Base-by-base conservation (phyloP, 106 monocot species). In the Dactylorhiza incarnata region DNA sequence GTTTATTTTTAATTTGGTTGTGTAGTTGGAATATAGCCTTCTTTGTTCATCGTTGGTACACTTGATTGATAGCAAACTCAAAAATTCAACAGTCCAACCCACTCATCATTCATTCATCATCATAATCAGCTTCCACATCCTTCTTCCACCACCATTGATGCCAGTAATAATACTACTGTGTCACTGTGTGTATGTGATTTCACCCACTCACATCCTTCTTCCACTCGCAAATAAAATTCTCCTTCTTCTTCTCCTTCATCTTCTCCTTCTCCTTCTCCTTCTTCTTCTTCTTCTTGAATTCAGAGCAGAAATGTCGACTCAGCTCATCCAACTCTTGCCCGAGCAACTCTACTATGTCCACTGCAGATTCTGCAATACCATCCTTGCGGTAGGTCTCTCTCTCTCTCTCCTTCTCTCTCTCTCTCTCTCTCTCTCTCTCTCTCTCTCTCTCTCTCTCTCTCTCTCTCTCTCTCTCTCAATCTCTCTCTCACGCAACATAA, bases 351-450 rank as follows among this genome's bases (percentile, higher is more conserved):
- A 87, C 84, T 90, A 90, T 73, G 87, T 90, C 74, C 75, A 90
- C 87, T 90, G 90, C 87, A 87, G 81, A 75, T 84, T 87, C 87
- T 90, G 90, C 85, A 89, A 84, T 78, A 89, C 86, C 23, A 72
- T 87, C 52, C 86, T 92, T 13, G 92, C 89, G 85, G 89, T 92
- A 85, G 66, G 16, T 23, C 45, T 70, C 45, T n/a, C 68, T 20
- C 48, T 46, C 20, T 24, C 54, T 81, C 46, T 37, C 46, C 71
- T 49, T 77, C 49, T 54, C 37, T 61, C 52, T 68, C 37, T n/a
- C 37, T 37, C 53, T 61, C 63, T 78, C 44, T 77, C 79, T 80
- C 53, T 77, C 68, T 79, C 81, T 74, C 78, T 81, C 81, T 81
- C 55, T 80, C 9, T 80, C 55, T 79, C 1, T n/a, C n/a, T n/a